These are phyloP conservation scores for Amphicarpaea edgeworthii DNA, from an alignment of 306 rosid species.

Conservation along the genomic window DNA sequence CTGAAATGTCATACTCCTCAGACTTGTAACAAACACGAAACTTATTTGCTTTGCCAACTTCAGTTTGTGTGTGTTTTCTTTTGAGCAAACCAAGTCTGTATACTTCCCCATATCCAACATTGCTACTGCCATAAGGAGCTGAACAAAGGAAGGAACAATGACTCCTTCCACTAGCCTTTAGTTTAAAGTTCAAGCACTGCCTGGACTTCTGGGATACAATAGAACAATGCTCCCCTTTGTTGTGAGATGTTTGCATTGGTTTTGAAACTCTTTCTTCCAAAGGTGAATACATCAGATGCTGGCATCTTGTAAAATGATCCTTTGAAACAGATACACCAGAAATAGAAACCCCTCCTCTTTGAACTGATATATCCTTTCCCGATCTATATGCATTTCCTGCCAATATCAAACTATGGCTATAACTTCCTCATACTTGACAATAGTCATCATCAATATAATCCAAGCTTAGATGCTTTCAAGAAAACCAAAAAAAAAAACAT, in stretches of 20 bases:
- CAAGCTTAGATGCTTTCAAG: conserved; percentile 9
- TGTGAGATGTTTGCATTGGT: conserved; percentile 32
- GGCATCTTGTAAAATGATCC: conserved; percentile 46
- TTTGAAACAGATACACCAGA: conserved; percentile 43
- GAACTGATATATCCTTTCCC: conserved; percentile 53
- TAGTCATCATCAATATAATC: not conserved
- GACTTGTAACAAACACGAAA: conserved; percentile 69
- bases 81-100: conserved; percentile 47
- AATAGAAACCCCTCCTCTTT: conserved; percentile 51
- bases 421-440: not conserved
- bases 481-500: conserved; percentile 13
- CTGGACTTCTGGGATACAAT: conserved; percentile 44
- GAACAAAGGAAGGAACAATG: conserved; percentile 51
- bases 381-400: conserved; percentile 64
- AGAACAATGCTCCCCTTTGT: conserved; percentile 38
- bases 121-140: conserved; percentile 44
- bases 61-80: conserved; percentile 46
- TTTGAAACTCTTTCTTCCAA: conserved; percentile 52
- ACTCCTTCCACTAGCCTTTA: conserved; percentile 51
- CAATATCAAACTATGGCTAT: conserved; percentile 41
- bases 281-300: conserved; percentile 41
- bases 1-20: conserved; percentile 67
- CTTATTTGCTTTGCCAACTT: conserved; percentile 55
- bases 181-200: conserved; percentile 44
- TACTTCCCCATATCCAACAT: conserved; percentile 40